Evolutionary conservation across 345 rosid genomes (phyloP), one percentile per base, ranked within the genome.

Genomic region (Tarenaya hassleriana): DNA sequence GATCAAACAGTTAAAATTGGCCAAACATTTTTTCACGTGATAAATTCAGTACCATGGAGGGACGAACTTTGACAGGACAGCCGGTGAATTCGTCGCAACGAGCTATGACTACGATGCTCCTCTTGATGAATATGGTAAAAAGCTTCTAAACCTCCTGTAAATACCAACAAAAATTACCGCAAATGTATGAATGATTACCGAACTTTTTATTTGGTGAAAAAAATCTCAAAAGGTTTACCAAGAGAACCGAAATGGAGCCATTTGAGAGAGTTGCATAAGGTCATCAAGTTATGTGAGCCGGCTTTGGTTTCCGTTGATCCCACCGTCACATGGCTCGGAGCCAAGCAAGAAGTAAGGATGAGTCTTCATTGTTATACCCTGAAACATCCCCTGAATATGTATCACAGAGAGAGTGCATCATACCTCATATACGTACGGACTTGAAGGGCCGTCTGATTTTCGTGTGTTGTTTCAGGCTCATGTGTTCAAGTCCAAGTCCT

Each of bases 71-170:
- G 88, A 70, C 32, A 61, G 94, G 37, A 84, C 94, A 41, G 71
- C 94, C 24, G 85, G 88, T 35, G 83, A 81, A 19, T 84, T 81
- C 73, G 73, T 84, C 42, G 72, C 94, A 16, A 78, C 94, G 41
- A 81, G 83, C 61, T 81, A 84, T 48, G 94, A 84, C 45, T 84
- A 84, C 15, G 94, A 78, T 57, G 83, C 85, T 66, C 88, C 88
- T 40, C 63, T 84, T 15, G 94, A 84, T 69, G 88, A 84, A 73
- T 84, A 64, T 24, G 94, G 92, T 83, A 68, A 35, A 16, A 2
- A 20, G n/a, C 34, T 39, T 24, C 42, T 32, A 41, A 40, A 44
- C 13, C 17, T 16, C n/a, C n/a, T n/a, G n/a, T 3, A 52, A 17
- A 47, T 37, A 10, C 14, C 58, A 19, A 49, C 8, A 44, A 57